phyloP scores from a whole-genome alignment of 805 yeast species.

The Schizosaccharomyces japonicus region DNA sequence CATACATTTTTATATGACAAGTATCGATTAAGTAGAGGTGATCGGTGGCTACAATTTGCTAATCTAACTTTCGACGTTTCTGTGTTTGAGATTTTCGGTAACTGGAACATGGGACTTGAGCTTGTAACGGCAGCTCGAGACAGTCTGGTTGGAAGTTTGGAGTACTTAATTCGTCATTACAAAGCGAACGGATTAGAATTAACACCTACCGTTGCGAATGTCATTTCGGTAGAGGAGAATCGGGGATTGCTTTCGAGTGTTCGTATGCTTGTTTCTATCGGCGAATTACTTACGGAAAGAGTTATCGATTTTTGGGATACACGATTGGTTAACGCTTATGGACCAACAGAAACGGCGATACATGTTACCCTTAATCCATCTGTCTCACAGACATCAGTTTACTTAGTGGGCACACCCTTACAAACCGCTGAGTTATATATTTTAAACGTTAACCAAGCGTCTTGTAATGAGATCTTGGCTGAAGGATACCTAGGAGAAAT shows the following conservation, averaged over 20 bases:
- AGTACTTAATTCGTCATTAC: conserved; percentile 6
- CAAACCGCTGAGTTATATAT: conserved; percentile 3
- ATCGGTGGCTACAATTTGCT: conserved; percentile 12
- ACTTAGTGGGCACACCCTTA: conserved; percentile 1
- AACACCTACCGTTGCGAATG: conserved; percentile 13
- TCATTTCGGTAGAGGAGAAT: conserved; percentile 7
- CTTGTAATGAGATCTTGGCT: conserved; percentile 9
- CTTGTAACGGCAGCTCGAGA: conserved; percentile 10
- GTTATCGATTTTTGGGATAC: conserved; percentile 11
- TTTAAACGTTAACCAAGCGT: background rate
- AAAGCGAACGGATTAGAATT: conserved; percentile 10
- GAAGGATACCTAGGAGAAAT: conserved; percentile 14
- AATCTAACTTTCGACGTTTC: conserved; percentile 13
- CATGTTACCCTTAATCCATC: conserved; percentile 9
- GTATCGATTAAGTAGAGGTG: background rate
- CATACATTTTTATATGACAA: conserved; percentile 7
- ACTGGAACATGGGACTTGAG: conserved; percentile 9
- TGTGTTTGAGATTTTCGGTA: conserved; percentile 12
- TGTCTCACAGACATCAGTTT: background rate
- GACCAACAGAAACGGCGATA: conserved; percentile 14
- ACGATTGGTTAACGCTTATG: conserved; percentile 11
- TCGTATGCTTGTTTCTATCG: conserved; percentile 10
- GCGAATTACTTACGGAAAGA: conserved; percentile 10
- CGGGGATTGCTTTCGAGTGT: conserved; percentile 5
- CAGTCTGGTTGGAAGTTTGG: conserved; percentile 8